Conservation (phyloP, 1,139 yeast species). For the Geotrichum klebahnii region DNA sequence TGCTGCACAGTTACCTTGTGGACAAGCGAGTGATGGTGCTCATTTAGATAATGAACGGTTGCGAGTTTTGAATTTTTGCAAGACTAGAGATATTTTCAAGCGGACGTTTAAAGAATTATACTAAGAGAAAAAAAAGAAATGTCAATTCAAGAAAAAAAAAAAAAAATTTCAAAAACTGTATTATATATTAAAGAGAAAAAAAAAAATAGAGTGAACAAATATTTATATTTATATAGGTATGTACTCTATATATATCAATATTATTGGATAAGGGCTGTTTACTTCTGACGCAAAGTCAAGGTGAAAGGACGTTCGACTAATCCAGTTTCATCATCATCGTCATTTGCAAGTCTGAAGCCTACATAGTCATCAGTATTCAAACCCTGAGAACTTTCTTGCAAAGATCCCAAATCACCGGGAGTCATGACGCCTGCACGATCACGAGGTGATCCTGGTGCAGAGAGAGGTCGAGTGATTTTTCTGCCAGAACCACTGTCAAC, state of each 20-base stretch:
- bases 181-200: not conserved
- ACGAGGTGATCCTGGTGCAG: constrained; percentile 93
- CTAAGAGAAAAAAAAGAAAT: not conserved
- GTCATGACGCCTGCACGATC: constrained; percentile 69
- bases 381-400: constrained; percentile 77
- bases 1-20: constrained; percentile 95
- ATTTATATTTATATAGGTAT: no score
- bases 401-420: constrained; percentile 95
- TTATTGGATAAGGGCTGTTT: not conserved
- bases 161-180: not conserved
- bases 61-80: constrained; percentile 70
- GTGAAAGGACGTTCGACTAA: constrained; percentile 26
- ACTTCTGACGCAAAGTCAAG: constrained; percentile 21
- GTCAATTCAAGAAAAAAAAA: not conserved
- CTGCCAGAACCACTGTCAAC: constrained; percentile 28
- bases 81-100: constrained; percentile 60
- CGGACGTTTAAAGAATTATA: constrained; percentile 29
- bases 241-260: no score
- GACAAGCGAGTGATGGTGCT: constrained; percentile 91
- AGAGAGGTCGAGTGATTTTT: constrained; percentile 85
- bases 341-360: constrained; percentile 55
- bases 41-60: constrained; percentile 85
- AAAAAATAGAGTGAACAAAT: not conserved
- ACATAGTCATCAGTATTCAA: constrained; percentile 77
- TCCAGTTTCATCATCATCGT: constrained; percentile 41